A percentile compares a stretch with the other conserved stretches of the same genome.
Conservation (phyloP, 1,284 basidiomycete species). For the Porogramme epimiltina region DNA sequence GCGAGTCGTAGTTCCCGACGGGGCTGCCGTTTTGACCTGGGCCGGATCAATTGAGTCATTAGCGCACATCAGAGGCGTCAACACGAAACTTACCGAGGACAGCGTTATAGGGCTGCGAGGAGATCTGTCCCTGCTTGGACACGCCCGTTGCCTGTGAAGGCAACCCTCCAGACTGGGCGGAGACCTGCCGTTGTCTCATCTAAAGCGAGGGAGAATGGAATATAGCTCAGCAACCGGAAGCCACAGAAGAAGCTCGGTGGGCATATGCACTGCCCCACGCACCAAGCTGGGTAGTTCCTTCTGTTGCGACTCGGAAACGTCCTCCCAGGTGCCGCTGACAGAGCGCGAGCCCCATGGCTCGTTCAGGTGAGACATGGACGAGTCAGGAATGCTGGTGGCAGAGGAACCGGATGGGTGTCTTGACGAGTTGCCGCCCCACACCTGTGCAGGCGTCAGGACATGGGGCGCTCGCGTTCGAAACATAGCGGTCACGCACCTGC, state of each 20-base stretch:
- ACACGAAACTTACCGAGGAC: slow-evolving; percentile 33
- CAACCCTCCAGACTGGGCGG: slow-evolving; percentile 36
- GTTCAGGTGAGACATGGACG: slow-evolving; percentile 46
- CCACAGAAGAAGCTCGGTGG: neutral
- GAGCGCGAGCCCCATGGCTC: slow-evolving; percentile 59
- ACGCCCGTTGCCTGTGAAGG: slow-evolving; percentile 23
- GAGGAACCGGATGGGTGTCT: slow-evolving; percentile 68
- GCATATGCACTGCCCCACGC: slow-evolving; percentile 4
- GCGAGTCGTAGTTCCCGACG: slow-evolving; percentile 40
- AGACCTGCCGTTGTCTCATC: slow-evolving; percentile 51
- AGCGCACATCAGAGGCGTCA: slow-evolving; percentile 20
- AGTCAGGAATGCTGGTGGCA: slow-evolving; percentile 51
- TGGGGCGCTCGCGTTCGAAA: neutral
- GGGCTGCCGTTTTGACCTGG: slow-evolving; percentile 28
- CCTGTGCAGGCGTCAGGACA: slow-evolving; percentile 37
- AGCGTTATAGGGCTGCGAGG: slow-evolving; percentile 55
- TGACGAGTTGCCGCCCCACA: slow-evolving; percentile 60
- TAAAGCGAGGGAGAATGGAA: slow-evolving; percentile 36
- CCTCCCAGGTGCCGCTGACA: slow-evolving; percentile 65
- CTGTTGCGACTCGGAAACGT: slow-evolving; percentile 47
- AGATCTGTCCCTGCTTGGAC: slow-evolving; percentile 49
- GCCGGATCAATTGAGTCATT: slow-evolving; percentile 17
- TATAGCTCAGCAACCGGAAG: slow-evolving; percentile 25
- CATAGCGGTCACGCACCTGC: slow-evolving; percentile 54
- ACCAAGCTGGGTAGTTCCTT: slow-evolving; percentile 52